Evolutionary conservation across 176 grass and related monocot genomes (phyloP), one percentile per base, ranked within the genome.

Genomic region (Eragrostis nindensis): DNA sequence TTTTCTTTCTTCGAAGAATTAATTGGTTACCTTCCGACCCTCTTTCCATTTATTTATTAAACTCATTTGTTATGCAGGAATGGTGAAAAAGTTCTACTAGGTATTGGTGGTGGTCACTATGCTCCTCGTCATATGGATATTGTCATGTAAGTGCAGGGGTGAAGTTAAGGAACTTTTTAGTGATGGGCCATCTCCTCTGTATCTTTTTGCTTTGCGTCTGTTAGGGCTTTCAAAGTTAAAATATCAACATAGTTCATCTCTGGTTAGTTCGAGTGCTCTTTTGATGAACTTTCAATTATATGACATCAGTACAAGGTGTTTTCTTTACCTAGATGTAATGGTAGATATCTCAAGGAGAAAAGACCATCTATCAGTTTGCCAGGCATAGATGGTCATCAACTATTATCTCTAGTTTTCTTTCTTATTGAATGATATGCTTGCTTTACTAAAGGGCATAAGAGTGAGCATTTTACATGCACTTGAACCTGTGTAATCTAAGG

Each of bases 51-150:
- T 19, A 39, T 38, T 46, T 39, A 12, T 66, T 83, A 67, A 14
- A 11, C 54, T 70, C 12, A 52, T 74, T 84, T 88, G 57, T 78
- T 62, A 78, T 90, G 55, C 70, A 97, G 95, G 71, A 81, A 47
- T 56, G 72, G 72, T 80, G 83, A 92, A 43, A 97, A 97, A n/a
- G 83, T 97, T 62, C 90, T 94, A 56, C 63, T 97, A 25, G 95
- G 95, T 30, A 94, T 94, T 84, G 92, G 95, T 78, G 95, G 95
- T 43, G 95, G 95, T 66, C 95, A 98, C 82, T 94, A 98, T 45
- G 92, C 86, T 64, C 95, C 95, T 91, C 87, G 95, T 54, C 95
- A 98, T 67, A 91, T 83, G 87, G 90, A 98, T 89, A 92, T 94
- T 81, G 80, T 89, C 19, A 30, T 65, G 95, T 97, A 94, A 90